Conservation (phyloP, 2,329 filamentous ascomycete species). For the Trichoderma harzianum region DNA sequence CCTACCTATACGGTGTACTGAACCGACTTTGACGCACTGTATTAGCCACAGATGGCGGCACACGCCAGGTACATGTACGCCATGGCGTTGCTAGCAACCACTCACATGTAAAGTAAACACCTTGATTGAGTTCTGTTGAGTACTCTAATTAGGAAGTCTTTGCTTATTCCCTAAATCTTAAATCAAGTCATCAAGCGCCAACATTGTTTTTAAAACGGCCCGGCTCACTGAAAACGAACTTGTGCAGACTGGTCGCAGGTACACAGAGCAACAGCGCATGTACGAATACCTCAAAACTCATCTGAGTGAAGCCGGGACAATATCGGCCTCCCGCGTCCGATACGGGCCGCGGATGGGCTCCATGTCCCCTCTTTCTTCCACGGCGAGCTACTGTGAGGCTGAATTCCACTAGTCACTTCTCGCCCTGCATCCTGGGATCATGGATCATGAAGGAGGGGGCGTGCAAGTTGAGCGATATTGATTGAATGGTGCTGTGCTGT, state of each 20-base stretch:
- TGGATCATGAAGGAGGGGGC: slow-evolving; percentile 5
- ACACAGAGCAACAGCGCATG: background rate
- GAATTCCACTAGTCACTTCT: slow-evolving; percentile 2
- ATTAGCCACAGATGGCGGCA: background rate
- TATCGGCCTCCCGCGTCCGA: background rate
- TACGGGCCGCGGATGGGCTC: background rate
- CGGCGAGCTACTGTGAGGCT: slow-evolving; percentile 10
- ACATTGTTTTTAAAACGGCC: background rate
- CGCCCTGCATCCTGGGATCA: background rate
- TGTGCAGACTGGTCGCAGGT: background rate
- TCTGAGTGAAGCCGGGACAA: background rate
- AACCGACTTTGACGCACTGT: background rate
- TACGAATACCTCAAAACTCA: background rate
- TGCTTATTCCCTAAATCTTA: background rate
- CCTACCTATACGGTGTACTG: background rate
- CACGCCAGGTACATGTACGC: background rate
- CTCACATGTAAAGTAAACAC: background rate
- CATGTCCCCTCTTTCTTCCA: background rate
- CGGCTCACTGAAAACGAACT: background rate
- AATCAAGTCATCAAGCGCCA: background rate
- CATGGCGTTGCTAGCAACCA: background rate
- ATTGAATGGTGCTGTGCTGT: background rate
- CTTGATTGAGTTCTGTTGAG: background rate
- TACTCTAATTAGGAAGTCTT: background rate
- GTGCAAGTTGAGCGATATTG: background rate